Base-by-base conservation (phyloP, 805 yeast species). In the Candida takata region DNA sequence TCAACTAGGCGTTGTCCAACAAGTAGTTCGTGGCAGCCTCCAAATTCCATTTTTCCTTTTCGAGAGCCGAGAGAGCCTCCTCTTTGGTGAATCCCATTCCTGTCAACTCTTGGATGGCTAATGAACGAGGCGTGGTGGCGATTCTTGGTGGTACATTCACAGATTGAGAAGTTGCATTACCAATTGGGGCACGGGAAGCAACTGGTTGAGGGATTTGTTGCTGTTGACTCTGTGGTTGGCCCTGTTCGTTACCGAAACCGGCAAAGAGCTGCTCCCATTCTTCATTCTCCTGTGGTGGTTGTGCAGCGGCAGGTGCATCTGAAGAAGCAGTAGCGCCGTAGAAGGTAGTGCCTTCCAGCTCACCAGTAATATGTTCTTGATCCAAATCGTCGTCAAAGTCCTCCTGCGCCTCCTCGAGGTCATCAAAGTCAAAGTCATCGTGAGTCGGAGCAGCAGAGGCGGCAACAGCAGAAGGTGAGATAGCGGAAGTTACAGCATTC, bases 191-290 rank as follows among this genome's bases (percentile, higher is more conserved):
- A 27, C 7, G 18, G 9, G 16, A 9, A 8, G 29, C 16, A n/a
- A 27, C 37, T 24, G 34, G 40, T 12, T 34, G 40, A 11, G 18
- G 6, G 9, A 30, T n/a, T 10, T 19, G 48, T 20, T 51, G 51
- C 27, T 11, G 45, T 26, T 40, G 41, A 12, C 48, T 35, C 8
- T 18, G 28, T 25, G 57, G 21, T 12, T 10, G 21, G 5, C 21
- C 12, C 12, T 29, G 32, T 27, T 57, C 67, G 44, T 80, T 81
- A 13, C 90, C 88, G 55, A 84, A 83, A 0, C 94, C 95, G 4
- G 94, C 90, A 63, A 87, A 87, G 18, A 87, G 70, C 61, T 85
- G 88, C 52, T 87, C 95, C 97, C 97, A 87, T 57, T 87, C 97
- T 51, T 85, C 95, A 21, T 58, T 62, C 40, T 51, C 59, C 41